phyloP scores from a whole-genome alignment of 2,329 filamentous ascomycete species.

The Ophiostoma quercus region DNA sequence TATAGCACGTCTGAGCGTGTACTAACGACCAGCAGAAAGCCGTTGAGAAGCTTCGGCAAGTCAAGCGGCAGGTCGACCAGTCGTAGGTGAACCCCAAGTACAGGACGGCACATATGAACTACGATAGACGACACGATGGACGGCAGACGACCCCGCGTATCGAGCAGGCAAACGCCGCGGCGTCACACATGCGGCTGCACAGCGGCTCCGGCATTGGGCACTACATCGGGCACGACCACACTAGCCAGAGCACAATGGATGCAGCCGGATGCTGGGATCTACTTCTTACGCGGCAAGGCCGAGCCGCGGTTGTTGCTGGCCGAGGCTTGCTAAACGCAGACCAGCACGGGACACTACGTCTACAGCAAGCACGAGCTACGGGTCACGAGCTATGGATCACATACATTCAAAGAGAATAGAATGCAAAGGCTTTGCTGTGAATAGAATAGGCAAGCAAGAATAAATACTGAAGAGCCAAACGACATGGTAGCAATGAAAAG shows the following conservation, averaged over 20 bases:
- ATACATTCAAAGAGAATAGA: not conserved
- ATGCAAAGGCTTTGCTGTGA: not conserved
- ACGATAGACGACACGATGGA: not conserved
- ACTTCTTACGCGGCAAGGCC: not conserved
- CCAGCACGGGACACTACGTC: not conserved
- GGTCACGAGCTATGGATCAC: not conserved
- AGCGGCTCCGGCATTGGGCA: not conserved
- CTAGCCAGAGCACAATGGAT: not conserved
- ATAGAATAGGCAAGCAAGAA: not conserved
- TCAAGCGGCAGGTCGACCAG: slow-evolving; percentile 46
- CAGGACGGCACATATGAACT: not conserved
- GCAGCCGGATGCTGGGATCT: not conserved
- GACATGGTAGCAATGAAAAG: not conserved
- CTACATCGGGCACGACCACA: not conserved
- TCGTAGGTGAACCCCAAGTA: slow-evolving; percentile 31
- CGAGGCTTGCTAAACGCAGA: not conserved
- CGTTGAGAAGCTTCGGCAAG: slow-evolving; percentile 48
- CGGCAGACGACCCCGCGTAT: not conserved
- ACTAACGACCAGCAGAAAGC: slow-evolving; percentile 45
- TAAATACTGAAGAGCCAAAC: not conserved
- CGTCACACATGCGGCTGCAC: not conserved
- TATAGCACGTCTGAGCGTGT: no score
- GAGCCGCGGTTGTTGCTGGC: not conserved
- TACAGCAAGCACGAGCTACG: not conserved
- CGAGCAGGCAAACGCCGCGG: not conserved